Base-by-base conservation (phyloP, 108 stramenopile species). In the Cylindrotheca closterium region DNA sequence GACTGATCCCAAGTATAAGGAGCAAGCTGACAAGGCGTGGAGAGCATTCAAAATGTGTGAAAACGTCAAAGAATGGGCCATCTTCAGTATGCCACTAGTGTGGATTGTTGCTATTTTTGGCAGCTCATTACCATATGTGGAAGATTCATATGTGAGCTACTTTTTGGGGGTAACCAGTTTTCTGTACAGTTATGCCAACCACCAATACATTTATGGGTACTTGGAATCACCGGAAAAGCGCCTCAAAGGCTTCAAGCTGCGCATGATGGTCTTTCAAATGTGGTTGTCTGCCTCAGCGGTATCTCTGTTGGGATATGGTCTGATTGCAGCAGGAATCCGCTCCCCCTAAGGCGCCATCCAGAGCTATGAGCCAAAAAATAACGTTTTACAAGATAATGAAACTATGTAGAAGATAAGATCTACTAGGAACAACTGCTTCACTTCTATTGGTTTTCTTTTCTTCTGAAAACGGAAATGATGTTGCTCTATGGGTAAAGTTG, bases 41-140 rank as follows among this genome's bases (percentile, higher is more conserved):
- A 45, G 66, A 3, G 66, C 66, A 1, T 67, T 56, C 26, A 56
- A 58, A 57, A 58, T 58, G 56, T 56, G 29, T 21, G 66, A 67
- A 48, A 67, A 67, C 31, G 47, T 58, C 46, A 67, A 67, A 47
- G 66, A 67, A 31, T 67, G 66, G 66, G 0, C 66, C 21, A 47
- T 57, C 21, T 30, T 67, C 46, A 27, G 55, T 33, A 27, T 67
- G 4, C 66, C 66, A 22, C 29, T 28, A 17, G 32, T 67, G 47
- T 67, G 66, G 66, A 54, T 67, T 26, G 17, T 67, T 30, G 66
- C 66, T 0, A 19, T 56, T 23, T 48, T 34, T 58, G 66, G 55
- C 19, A 26, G 55, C 10, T 30, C 25, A 0, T 31, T 67, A 25
- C 66, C 66, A 7, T 57, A 67, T 30, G 47, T 67, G 12, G 31